Conservation (phyloP, 805 yeast species). For the Debaryomyces prosopidis region DNA sequence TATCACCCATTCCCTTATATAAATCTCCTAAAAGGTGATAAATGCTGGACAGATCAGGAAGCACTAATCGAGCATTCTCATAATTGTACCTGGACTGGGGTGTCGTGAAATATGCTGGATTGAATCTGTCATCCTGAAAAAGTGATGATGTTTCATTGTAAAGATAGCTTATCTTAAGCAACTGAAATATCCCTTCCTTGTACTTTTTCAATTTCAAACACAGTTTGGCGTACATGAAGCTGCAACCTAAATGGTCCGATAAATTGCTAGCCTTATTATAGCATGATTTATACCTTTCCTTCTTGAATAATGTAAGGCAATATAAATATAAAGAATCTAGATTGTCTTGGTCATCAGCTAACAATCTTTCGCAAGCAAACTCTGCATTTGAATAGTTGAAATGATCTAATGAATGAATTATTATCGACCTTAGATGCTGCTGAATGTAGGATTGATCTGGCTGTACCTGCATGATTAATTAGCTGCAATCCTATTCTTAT, state of each 20-base stretch:
- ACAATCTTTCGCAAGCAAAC: slow-evolving; percentile 79
- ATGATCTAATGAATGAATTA: slow-evolving; percentile 72
- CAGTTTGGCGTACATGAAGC: slow-evolving; percentile 70
- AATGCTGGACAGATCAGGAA: slow-evolving; percentile 72
- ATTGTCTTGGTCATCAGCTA: slow-evolving; percentile 59
- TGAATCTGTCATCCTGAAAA: slow-evolving; percentile 1
- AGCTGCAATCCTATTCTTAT: not conserved
- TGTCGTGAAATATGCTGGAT: slow-evolving; percentile 14
- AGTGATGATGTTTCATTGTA: slow-evolving; percentile 22
- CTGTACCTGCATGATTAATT: slow-evolving; percentile 9
- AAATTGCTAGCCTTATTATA: slow-evolving; percentile 40
- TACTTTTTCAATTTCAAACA: slow-evolving; percentile 55
- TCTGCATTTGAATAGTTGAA: slow-evolving; percentile 75
- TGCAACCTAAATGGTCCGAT: slow-evolving; percentile 67
- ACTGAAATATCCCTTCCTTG: slow-evolving; percentile 60
- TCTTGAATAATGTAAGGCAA: slow-evolving; percentile 64
- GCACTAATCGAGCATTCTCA: slow-evolving; percentile 36
- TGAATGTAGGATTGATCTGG: slow-evolving; percentile 13
- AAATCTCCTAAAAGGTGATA: slow-evolving; percentile 71
- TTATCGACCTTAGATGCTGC: slow-evolving; percentile 53
- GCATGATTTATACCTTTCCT: slow-evolving; percentile 61
- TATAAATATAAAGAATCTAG: slow-evolving; percentile 67
- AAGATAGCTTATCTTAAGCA: slow-evolving; percentile 28
- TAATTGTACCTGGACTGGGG: slow-evolving; percentile 29
- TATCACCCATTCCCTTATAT: slow-evolving; percentile 57